These are phyloP conservation scores for Ceriops tagal DNA, from an alignment of 345 rosid genomes.

Conservation along the genomic window DNA sequence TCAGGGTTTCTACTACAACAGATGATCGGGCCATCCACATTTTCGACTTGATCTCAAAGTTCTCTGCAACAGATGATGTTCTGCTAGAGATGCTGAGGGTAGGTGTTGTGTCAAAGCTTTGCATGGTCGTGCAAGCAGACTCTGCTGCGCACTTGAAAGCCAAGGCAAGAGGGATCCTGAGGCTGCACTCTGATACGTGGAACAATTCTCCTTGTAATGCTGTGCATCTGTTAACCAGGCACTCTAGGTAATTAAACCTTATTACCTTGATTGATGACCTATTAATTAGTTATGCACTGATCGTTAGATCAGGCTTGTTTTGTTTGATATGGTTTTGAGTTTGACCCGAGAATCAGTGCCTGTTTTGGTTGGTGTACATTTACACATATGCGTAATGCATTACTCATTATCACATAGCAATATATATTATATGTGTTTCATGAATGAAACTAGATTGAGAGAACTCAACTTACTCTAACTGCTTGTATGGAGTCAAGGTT, in stretches of 20 bases:
- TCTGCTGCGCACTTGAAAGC: slow-evolving; percentile 37
- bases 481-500: too few species aligned
- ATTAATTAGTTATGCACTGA: too few species aligned
- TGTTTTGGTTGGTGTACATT: too few species aligned
- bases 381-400: too few species aligned
- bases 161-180: slow-evolving; percentile 44
- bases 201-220: slow-evolving; percentile 59
- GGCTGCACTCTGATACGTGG: slow-evolving; percentile 45
- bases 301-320: too few species aligned
- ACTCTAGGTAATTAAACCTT: slow-evolving; percentile 14
- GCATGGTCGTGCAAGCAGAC: slow-evolving; percentile 60
- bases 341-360: too few species aligned
- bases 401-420: too few species aligned
- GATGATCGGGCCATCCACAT: slow-evolving; percentile 48
- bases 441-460: too few species aligned
- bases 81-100: slow-evolving; percentile 53
- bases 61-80: slow-evolving; percentile 28
- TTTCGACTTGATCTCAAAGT: slow-evolving; percentile 30
- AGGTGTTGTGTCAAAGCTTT: slow-evolving; percentile 55
- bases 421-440: too few species aligned
- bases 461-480: too few species aligned
- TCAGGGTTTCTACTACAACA: slow-evolving; percentile 47
- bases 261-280: too few species aligned
- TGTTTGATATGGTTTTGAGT: too few species aligned
- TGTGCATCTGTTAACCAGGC: slow-evolving; percentile 43